These are phyloP conservation scores for Ophiostoma novo-ulmi DNA, from an alignment of 2,329 filamentous ascomycete genomes.

Conservation along the genomic window DNA sequence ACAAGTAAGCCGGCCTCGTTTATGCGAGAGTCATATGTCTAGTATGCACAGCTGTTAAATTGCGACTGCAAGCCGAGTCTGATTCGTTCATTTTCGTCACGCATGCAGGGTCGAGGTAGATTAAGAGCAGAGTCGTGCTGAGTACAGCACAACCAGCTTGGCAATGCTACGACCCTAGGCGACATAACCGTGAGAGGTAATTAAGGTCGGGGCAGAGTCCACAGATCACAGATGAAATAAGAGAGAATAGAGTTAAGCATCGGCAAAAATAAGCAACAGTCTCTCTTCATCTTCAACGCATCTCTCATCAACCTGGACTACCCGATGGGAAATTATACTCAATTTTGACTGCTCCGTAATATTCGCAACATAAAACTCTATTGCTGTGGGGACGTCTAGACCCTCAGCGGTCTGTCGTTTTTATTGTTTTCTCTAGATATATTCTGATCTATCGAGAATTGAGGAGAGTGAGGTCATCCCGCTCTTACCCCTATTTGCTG, in stretches of 20 bases:
- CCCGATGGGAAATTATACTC: not conserved
- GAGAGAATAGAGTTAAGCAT: not conserved
- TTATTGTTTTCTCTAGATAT: not conserved
- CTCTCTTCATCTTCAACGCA: not conserved
- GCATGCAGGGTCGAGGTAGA: not conserved
- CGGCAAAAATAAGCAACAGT: too few relatives aligned
- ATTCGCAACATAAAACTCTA: not conserved
- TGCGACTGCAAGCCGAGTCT: not conserved
- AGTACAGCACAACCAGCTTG: not conserved
- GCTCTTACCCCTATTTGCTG: too few relatives aligned
- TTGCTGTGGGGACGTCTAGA: slow-evolving; percentile 8
- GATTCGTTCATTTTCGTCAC: not conserved
- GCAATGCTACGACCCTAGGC: not conserved
- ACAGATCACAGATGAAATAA: not conserved
- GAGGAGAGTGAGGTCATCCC: too few relatives aligned
- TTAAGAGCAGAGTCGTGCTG: not conserved
- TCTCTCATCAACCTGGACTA: not conserved
- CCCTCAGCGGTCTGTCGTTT: not conserved
- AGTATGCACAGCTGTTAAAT: not conserved
- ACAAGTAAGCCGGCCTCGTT: not conserved
- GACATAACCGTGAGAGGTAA: not conserved
- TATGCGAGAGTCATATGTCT: not conserved
- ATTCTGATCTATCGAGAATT: too few relatives aligned
- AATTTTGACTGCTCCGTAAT: not conserved
- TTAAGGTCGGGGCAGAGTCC: not conserved